A percentile compares a stretch with the other conserved stretches of the same genome.
phyloP scores from a whole-genome alignment of 2,329 filamentous ascomycete species.

The Diaporthe vaccinii region DNA sequence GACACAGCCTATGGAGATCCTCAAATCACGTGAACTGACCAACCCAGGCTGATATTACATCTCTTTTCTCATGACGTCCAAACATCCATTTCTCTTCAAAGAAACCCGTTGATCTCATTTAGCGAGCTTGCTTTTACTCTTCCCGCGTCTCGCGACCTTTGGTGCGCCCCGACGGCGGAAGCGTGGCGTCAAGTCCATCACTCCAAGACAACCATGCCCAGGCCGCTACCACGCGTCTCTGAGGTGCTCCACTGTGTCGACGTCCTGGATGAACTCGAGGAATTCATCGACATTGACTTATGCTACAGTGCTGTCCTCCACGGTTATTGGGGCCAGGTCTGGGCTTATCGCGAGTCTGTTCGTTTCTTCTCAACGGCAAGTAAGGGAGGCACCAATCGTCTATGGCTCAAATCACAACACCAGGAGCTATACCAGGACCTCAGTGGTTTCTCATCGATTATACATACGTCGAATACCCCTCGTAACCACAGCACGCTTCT shows the following conservation, averaged over 20 bases:
- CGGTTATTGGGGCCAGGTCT: slow-evolving; percentile 51
- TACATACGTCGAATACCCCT: slow-evolving; percentile 39
- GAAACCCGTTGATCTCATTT: slow-evolving; percentile 45
- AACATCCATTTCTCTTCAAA: slow-evolving; percentile 46
- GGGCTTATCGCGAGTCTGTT: slow-evolving; percentile 49
- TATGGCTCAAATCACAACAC: slow-evolving; percentile 50
- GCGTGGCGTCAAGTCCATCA: slow-evolving; percentile 46
- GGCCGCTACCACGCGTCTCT: slow-evolving; percentile 43
- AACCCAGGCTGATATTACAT: slow-evolving; percentile 44
- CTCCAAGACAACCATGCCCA: slow-evolving; percentile 43
- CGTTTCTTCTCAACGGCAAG: slow-evolving; percentile 45
- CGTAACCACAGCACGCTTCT: slow-evolving; percentile 41
- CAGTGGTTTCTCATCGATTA: slow-evolving; percentile 45
- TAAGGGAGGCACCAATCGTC: slow-evolving; percentile 43
- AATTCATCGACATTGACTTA: slow-evolving; percentile 49
- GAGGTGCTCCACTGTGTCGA: slow-evolving; percentile 45
- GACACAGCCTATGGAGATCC: background rate
- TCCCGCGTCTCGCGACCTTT: slow-evolving; percentile 46
- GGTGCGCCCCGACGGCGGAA: slow-evolving; percentile 46
- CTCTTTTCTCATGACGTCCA: slow-evolving; percentile 47
- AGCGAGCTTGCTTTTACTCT: slow-evolving; percentile 46
- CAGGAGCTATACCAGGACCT: slow-evolving; percentile 50
- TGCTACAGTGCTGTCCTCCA: slow-evolving; percentile 48
- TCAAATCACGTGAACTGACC: slow-evolving; percentile 1
- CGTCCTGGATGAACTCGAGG: slow-evolving; percentile 43